Conservation (phyloP, 2,329 filamentous ascomycete genomes). For the Pseudogymnoascus sp. region DNA sequence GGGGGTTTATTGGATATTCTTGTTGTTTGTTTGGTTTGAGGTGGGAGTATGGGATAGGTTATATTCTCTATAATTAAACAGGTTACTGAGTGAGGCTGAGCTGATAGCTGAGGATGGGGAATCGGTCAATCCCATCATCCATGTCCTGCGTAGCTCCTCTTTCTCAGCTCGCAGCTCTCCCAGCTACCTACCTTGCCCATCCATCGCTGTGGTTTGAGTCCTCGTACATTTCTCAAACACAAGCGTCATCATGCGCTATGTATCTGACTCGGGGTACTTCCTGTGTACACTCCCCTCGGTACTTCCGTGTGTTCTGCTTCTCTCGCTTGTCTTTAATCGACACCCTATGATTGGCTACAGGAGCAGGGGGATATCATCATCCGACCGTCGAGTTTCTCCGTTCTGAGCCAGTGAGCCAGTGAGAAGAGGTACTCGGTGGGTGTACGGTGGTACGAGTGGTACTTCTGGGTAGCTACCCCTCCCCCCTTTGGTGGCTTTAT, state of each 20-base stretch:
- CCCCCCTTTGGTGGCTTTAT: neutral
- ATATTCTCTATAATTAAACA: too few species aligned
- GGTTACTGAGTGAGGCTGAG: too few species aligned
- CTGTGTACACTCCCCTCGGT: neutral
- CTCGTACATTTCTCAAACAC: neutral
- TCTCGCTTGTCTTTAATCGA: neutral
- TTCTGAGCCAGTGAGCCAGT: neutral
- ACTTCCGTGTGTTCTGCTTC: neutral
- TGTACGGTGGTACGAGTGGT: neutral
- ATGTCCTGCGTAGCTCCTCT: too few species aligned
- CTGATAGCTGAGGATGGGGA: too few species aligned
- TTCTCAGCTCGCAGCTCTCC: neutral
- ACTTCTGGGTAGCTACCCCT: neutral
- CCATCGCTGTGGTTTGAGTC: too few species aligned
- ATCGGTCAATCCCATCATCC: too few species aligned
- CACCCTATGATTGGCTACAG: neutral
- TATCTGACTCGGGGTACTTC: neutral
- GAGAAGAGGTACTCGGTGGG: too few species aligned
- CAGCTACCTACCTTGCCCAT: neutral
- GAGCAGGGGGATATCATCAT: neutral
- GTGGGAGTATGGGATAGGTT: too few species aligned
- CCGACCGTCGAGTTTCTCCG: neutral
- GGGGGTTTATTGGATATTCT: too few species aligned
- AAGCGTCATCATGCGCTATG: neutral
- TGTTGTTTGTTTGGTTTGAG: too few species aligned